Evolutionary conservation across 169 alveolate genomes (phyloP).

Genomic region (Perkinsus marinus): DNA sequence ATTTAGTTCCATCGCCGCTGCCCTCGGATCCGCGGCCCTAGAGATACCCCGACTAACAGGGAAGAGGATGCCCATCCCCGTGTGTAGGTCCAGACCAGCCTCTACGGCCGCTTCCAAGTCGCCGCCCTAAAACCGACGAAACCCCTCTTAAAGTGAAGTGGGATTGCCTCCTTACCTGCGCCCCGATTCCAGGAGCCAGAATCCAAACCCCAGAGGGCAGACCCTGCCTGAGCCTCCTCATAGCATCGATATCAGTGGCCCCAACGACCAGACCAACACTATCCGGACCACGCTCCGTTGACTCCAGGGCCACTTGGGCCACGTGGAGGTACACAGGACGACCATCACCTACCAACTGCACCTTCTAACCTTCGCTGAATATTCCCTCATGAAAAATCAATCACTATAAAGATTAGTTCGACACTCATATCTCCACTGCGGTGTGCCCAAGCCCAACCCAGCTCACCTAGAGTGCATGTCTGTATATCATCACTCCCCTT

Average conservation of each 20-base stretch:
- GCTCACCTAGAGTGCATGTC: slow-evolving; percentile 6
- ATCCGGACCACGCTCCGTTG: background rate
- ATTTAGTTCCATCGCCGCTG: background rate
- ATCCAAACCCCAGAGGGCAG: slow-evolving; percentile 30
- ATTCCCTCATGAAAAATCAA: too few species aligned
- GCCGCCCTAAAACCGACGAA: slow-evolving; percentile 13
- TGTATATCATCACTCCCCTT: slow-evolving; percentile 31
- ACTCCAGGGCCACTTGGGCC: background rate
- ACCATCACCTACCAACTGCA: background rate
- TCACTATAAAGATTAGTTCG: too few species aligned
- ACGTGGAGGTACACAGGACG: background rate
- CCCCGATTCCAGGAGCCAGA: slow-evolving; percentile 44
- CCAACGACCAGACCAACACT: slow-evolving; percentile 34
- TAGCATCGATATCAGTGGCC: slow-evolving; percentile 38
- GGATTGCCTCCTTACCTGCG: slow-evolving; percentile 8
- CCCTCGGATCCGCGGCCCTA: background rate
- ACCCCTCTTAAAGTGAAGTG: background rate
- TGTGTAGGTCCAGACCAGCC: slow-evolving; percentile 17
- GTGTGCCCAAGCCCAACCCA: background rate
- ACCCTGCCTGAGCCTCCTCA: slow-evolving; percentile 20
- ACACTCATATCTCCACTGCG: too few species aligned
- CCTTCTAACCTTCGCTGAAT: too few species aligned
- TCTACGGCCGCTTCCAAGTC: slow-evolving; percentile 25
- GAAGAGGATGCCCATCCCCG: slow-evolving; percentile 32
- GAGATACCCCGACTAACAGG: slow-evolving; percentile 29